Conservation (phyloP, 208 protist species). For the Acanthamoeba royreba region DNA sequence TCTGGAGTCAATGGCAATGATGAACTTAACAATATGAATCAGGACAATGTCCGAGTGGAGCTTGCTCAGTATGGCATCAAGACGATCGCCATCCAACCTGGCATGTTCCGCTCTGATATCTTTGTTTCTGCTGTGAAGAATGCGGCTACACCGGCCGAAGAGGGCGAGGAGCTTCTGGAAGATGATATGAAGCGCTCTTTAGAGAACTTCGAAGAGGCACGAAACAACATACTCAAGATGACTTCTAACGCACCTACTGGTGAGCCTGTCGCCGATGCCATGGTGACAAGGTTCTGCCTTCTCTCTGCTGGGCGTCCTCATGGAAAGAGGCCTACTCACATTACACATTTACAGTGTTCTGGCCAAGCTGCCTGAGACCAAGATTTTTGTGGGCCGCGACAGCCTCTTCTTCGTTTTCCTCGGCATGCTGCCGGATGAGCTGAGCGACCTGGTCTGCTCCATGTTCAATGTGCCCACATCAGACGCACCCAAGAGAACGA, state of each 20-base stretch:
- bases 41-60: not conserved
- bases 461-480: too few relatives aligned
- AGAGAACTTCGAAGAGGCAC: not conserved
- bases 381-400: constrained; percentile 7
- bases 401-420: not conserved
- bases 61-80: not conserved
- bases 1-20: too few relatives aligned
- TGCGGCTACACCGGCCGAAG: not conserved
- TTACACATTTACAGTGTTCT: not conserved
- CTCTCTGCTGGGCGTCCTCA: not conserved
- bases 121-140: not conserved
- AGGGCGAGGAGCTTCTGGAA: not conserved
- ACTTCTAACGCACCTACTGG: not conserved
- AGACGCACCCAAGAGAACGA: too few relatives aligned
- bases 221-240: not conserved
- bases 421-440: not conserved
- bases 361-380: not conserved
- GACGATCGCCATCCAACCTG: not conserved
- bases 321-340: too few relatives aligned
- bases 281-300: not conserved
- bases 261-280: not conserved
- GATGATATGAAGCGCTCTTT: not conserved
- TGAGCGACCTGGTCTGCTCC: not conserved
- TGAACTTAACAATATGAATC: too few relatives aligned
- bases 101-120: not conserved